A percentile compares a stretch with the other conserved stretches of the same genome.
Conservation (phyloP, 1,284 basidiomycete species). For the Irpex rosettiformis region DNA sequence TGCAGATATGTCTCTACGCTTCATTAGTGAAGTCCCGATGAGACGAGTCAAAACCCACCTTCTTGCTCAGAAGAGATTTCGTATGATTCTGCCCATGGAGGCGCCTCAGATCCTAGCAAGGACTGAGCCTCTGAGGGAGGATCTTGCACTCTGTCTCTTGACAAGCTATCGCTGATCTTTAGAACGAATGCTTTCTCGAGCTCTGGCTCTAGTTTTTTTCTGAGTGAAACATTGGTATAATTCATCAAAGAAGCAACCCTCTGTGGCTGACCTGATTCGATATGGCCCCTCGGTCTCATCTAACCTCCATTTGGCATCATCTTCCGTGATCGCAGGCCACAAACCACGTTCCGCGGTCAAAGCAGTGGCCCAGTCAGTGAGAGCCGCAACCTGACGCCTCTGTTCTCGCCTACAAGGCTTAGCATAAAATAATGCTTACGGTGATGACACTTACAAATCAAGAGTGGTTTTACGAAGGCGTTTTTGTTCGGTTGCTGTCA, state of each 20-base stretch:
- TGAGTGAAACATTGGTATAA: slow-evolving; percentile 24
- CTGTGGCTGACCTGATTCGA: slow-evolving; percentile 61
- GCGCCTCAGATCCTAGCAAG: slow-evolving; percentile 56
- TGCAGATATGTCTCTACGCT: slow-evolving; percentile 33
- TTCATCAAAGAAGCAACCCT: not conserved
- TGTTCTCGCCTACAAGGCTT: slow-evolving; percentile 57
- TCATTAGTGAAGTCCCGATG: not conserved
- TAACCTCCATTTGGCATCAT: slow-evolving; percentile 61
- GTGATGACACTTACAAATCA: slow-evolving; percentile 55
- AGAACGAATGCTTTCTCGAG: slow-evolving; percentile 46
- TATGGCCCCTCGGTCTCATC: slow-evolving; percentile 90
- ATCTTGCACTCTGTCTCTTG: slow-evolving; percentile 53
- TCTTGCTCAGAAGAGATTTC: slow-evolving; percentile 66
- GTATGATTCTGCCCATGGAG: slow-evolving; percentile 80
- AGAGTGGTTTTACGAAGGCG: slow-evolving; percentile 63
- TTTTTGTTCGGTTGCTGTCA: slow-evolving; percentile 64
- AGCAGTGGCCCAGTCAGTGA: slow-evolving; percentile 56
- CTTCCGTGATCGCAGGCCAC: slow-evolving; percentile 58
- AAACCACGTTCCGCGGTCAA: slow-evolving; percentile 73
- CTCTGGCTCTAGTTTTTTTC: slow-evolving; percentile 72
- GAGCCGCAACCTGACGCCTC: slow-evolving; percentile 58
- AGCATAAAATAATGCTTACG: not conserved
- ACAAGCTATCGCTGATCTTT: slow-evolving; percentile 45
- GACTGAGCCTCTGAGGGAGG: slow-evolving; percentile 60
- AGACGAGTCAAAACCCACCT: slow-evolving; percentile 34